Base-by-base conservation (phyloP, 768 basidiomycete species). In the Phlebiopsis flavidoalba region DNA sequence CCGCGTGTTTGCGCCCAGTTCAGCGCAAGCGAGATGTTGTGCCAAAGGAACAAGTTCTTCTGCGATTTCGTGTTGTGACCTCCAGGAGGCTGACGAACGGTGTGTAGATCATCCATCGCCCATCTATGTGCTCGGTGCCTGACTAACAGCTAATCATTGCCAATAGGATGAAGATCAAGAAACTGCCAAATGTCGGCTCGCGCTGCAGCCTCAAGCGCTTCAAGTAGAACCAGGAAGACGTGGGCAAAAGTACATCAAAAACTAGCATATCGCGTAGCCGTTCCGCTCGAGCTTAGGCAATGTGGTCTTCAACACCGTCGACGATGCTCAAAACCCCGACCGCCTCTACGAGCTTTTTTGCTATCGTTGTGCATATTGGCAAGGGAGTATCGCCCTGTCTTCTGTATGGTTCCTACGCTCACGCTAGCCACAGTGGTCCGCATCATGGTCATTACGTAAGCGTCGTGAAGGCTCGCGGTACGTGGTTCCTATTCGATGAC, bases 1-100 rank as follows among this genome's bases (percentile, higher is more conserved):
- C 95, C 1, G 90, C 95, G 7, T 99, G 97, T 72, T 83, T 99
- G 37, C 84, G 94, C 50, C n/a, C 93, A 95, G 70, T 99, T 99
- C 72, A 96, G 93, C 69, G 95, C 95, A 45, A 93, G 90, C 69
- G 97, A 99, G 75, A 99, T 98, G 95, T 83, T 99, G 19, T 95
- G 93, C 67, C 93, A 96, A 73, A 90, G 84, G 74, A 98, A 99
- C 80, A 98, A 98, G 76, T 99, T 98, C 71, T 97, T 93, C 73
- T 99, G 97, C 71, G 97, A 99, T 72, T n/a, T 85, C 88, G 17
- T 99, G 97, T 72, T 95, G 96, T 69, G 95, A 94, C 60, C 75
- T 98, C 26, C 96, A 98, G 69, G 97, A 99, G 74, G 97, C 97
- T 2, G 97, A 98, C 79, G 96, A 96, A 79, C 82, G 96, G 95